These are phyloP conservation scores for Pseudozyma flocculosa DNA, from an alignment of 1,284 basidiomycete species.

Conservation along the genomic window DNA sequence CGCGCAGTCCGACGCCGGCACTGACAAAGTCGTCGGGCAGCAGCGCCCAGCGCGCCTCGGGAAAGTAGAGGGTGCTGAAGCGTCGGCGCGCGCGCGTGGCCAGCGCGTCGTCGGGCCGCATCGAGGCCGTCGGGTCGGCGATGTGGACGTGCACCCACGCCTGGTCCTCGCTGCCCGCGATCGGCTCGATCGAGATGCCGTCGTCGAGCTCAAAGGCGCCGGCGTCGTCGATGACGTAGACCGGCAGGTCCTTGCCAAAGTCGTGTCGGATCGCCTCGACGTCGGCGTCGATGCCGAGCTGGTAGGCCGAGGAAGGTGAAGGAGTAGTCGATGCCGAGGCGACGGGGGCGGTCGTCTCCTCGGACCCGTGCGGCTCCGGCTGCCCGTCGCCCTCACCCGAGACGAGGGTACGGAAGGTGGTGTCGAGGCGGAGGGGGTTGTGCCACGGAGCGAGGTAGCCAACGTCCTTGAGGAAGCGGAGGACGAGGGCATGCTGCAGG, in stretches of 20 bases:
- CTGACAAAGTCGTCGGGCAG: slow-evolving; percentile 64
- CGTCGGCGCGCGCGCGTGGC: slow-evolving; percentile 32
- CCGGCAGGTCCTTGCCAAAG: slow-evolving; percentile 71
- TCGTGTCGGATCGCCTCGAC: slow-evolving; percentile 64
- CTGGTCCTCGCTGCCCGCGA: slow-evolving; percentile 60
- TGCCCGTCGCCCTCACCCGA: slow-evolving; percentile 9
- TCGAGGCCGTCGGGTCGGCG: slow-evolving; percentile 82
- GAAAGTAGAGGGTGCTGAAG: slow-evolving; percentile 45
- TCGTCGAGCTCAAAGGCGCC: slow-evolving; percentile 88
- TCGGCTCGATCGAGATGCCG: slow-evolving; percentile 71
- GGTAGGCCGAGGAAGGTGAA: not conserved
- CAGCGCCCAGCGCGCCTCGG: slow-evolving; percentile 45
- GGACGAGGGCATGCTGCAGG: slow-evolving; percentile 37
- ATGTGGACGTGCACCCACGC: slow-evolving; percentile 89
- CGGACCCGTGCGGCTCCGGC: slow-evolving; percentile 3
- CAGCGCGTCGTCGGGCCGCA: slow-evolving; percentile 71
- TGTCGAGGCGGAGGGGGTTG: slow-evolving; percentile 35
- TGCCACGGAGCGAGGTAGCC: slow-evolving; percentile 44
- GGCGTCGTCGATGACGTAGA: slow-evolving; percentile 86
- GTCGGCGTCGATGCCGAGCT: slow-evolving; percentile 14
- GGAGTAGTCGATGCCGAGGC: too few relatives aligned
- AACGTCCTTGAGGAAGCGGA: slow-evolving; percentile 29
- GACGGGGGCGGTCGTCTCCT: not conserved
- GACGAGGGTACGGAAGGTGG: slow-evolving; percentile 16
- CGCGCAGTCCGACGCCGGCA: slow-evolving; percentile 32